These are phyloP conservation scores for Heritiera littoralis DNA, from an alignment of 345 rosid genomes.

Conservation along the genomic window DNA sequence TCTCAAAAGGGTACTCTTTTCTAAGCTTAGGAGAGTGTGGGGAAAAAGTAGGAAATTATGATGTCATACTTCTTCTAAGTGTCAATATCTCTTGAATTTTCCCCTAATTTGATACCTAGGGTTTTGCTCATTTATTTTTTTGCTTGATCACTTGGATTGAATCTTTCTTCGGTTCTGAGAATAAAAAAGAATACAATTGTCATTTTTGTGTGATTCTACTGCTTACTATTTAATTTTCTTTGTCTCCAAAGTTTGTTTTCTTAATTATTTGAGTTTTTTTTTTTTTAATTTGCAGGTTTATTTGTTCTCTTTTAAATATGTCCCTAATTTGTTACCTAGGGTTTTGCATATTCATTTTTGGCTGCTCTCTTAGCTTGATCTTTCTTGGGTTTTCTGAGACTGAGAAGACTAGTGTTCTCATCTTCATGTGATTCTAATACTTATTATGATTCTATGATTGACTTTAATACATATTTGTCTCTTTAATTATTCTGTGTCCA, in stretches of 20 bases:
- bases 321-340: too few species aligned
- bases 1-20: slow-evolving; percentile 67
- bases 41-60: not conserved
- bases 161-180: not conserved
- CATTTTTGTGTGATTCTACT: not conserved
- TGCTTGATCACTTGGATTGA: not conserved
- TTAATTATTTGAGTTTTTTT: too few species aligned
- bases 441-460: not conserved
- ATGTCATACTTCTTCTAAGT: too few species aligned
- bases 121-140: not conserved
- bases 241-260: not conserved
- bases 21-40: not conserved
- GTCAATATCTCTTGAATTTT: not conserved
- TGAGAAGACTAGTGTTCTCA: not conserved
- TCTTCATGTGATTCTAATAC: not conserved
- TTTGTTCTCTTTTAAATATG: not conserved
- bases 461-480: not conserved
- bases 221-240: not conserved
- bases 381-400: not conserved
- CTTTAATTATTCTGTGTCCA: not conserved
- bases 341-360: not conserved
- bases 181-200: not conserved
- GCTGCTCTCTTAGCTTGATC: not conserved
- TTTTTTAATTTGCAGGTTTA: not conserved
- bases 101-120: not conserved